A percentile compares a stretch with the other conserved stretches of the same genome.
phyloP scores from a whole-genome alignment of 2,329 filamentous ascomycete species.

The Aspergillus persii region DNA sequence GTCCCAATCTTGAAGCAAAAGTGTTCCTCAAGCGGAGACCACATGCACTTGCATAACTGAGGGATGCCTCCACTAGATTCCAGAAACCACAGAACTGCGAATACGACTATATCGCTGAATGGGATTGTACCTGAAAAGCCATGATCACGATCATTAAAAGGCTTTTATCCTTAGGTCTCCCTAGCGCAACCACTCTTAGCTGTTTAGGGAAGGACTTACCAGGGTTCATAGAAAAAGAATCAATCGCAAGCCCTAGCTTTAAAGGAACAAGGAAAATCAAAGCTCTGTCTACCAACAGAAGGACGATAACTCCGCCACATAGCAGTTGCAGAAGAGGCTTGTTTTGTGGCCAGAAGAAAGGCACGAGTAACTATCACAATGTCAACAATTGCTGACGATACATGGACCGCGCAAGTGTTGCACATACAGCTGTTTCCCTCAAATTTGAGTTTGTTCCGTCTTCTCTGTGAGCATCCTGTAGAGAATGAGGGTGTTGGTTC shows the following conservation, averaged over 20 bases:
- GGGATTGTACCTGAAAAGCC: constrained; percentile 37
- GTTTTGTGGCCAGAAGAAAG: constrained; percentile 73
- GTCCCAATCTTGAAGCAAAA: constrained; percentile 58
- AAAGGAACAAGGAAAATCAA: not conserved
- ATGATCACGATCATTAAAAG: not conserved
- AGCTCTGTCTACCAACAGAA: constrained; percentile 58
- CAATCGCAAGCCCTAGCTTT: not conserved
- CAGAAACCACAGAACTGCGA: constrained; percentile 50
- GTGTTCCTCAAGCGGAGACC: constrained; percentile 56
- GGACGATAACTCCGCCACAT: constrained; percentile 63
- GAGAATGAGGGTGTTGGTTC: not conserved
- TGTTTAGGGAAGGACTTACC: not conserved
- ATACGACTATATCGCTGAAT: constrained; percentile 54
- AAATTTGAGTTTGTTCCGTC: not conserved
- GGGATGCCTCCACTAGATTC: constrained; percentile 53
- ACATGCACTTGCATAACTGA: constrained; percentile 52
- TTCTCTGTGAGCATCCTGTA: not conserved
- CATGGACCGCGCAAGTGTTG: not conserved
- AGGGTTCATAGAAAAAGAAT: not conserved
- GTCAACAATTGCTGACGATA: constrained; percentile 4
- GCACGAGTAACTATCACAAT: constrained; percentile 62
- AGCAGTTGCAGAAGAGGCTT: constrained; percentile 66
- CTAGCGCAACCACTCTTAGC: not conserved
- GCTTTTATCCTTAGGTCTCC: not conserved
- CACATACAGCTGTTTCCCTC: not conserved